These are phyloP conservation scores for Lithohypha guttulata DNA, from an alignment of 2,329 filamentous ascomycete genomes.

Conservation along the genomic window DNA sequence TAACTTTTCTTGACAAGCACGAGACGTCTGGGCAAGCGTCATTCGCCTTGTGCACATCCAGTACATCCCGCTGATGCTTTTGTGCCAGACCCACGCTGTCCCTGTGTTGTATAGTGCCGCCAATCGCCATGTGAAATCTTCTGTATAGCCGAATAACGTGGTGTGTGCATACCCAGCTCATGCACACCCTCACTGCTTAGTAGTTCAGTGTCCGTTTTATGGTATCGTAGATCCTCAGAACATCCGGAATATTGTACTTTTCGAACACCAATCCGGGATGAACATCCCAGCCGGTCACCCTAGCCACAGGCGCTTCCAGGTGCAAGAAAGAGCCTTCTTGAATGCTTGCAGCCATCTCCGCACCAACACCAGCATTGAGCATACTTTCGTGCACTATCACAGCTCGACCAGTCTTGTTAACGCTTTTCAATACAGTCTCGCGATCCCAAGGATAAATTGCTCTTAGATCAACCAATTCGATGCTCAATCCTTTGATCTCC, in stretches of 20 bases:
- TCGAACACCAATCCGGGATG: conserved; percentile 73
- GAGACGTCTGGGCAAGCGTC: too few species aligned
- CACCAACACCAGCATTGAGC: conserved; percentile 79
- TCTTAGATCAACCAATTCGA: conserved; percentile 78
- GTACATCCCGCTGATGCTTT: too few species aligned
- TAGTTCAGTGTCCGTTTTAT: conserved; percentile 59
- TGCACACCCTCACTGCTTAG: too few species aligned
- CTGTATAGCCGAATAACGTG: too few species aligned
- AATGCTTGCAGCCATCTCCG: conserved; percentile 78
- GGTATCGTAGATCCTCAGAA: conserved; percentile 63
- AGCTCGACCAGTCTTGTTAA: conserved; percentile 74
- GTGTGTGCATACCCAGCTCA: too few species aligned
- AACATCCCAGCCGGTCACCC: conserved; percentile 83
- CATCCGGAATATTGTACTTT: conserved; percentile 71
- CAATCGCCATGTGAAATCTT: too few species aligned
- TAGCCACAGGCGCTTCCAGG: conserved; percentile 72
- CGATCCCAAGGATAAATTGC: conserved; percentile 91
- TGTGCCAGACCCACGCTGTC: too few species aligned
- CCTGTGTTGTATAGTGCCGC: too few species aligned
- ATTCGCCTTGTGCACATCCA: too few species aligned
- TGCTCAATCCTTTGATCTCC: conserved; percentile 55
- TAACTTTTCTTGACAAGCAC: too few species aligned
- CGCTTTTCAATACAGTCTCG: conserved; percentile 66
- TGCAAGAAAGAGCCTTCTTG: conserved; percentile 78
- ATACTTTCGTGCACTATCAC: conserved; percentile 88